phyloP scores from a whole-genome alignment of 495 filamentous ascomycete species.

The Aspergillus wentii region DNA sequence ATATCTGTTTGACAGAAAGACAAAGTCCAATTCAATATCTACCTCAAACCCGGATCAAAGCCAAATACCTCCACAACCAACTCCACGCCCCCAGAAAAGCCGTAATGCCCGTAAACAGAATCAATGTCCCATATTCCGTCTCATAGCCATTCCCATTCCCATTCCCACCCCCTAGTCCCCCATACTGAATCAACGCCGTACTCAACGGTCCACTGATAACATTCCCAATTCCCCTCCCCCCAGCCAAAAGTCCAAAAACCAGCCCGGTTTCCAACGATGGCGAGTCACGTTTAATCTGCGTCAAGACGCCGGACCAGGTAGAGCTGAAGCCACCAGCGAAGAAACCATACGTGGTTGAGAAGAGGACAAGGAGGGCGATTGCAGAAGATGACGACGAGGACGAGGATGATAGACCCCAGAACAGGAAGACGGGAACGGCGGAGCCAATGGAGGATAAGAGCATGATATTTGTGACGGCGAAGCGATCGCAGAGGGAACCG shows the following conservation, averaged over 20 bases:
- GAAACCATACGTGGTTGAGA: slow-evolving; percentile 63
- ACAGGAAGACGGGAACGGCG: slow-evolving; percentile 54
- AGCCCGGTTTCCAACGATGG: slow-evolving; percentile 49
- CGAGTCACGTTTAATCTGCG: slow-evolving; percentile 44
- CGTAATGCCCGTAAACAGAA: slow-evolving; percentile 44
- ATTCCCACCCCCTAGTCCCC: slow-evolving; percentile 21
- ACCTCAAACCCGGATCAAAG: too few relatives aligned
- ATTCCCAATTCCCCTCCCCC: slow-evolving; percentile 62
- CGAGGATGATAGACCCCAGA: slow-evolving; percentile 56
- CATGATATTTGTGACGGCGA: slow-evolving; percentile 56
- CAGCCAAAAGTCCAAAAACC: slow-evolving; percentile 58
- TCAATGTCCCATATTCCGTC: slow-evolving; percentile 37
- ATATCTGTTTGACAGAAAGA: not conserved
- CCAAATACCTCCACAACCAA: slow-evolving; percentile 30
- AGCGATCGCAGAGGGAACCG: slow-evolving; percentile 55
- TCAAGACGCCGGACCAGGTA: slow-evolving; percentile 60
- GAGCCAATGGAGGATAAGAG: slow-evolving; percentile 54
- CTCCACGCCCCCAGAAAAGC: slow-evolving; percentile 31
- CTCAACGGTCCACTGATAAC: slow-evolving; percentile 58
- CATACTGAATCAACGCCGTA: slow-evolving; percentile 45
- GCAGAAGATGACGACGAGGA: slow-evolving; percentile 23
- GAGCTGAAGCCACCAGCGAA: slow-evolving; percentile 61
- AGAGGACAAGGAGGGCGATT: slow-evolving; percentile 55
- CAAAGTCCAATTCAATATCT: too few relatives aligned
- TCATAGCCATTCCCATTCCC: slow-evolving; percentile 19